These are phyloP conservation scores for Ophiocytium majus DNA, from an alignment of 352 stramenopile species.

Conservation along the genomic window DNA sequence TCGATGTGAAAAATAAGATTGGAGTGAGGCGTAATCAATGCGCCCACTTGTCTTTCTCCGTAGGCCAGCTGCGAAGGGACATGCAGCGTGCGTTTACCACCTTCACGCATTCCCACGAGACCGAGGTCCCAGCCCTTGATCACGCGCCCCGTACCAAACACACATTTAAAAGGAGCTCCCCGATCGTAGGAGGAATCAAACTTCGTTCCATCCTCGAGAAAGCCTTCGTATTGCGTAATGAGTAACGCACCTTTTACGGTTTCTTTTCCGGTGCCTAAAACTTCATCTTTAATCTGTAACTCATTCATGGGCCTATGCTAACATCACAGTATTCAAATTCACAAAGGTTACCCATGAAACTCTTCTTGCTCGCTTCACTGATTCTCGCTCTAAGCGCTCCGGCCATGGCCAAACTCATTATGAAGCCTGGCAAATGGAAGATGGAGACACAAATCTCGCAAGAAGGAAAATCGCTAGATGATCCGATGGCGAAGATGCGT, in stretches of 20 bases:
- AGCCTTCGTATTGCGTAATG: conserved; percentile 80
- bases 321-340: too few relatives aligned
- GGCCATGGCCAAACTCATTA: too few relatives aligned
- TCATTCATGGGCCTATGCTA: too few relatives aligned
- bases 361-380: too few relatives aligned
- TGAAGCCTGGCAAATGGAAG: too few relatives aligned
- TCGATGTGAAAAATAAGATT: conserved; percentile 3
- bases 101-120: conserved; percentile 57
- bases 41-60: conserved; percentile 31
- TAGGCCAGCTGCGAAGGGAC: conserved; percentile 60
- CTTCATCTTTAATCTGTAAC: neutral
- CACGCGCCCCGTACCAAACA: conserved; percentile 60
- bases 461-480: too few relatives aligned
- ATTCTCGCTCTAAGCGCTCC: too few relatives aligned
- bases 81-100: conserved; percentile 57
- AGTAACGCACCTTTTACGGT: conserved; percentile 9
- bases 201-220: conserved; percentile 81
- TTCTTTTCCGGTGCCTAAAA: neutral
- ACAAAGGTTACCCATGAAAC: too few relatives aligned
- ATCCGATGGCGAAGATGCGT: too few relatives aligned
- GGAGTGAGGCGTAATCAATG: neutral
- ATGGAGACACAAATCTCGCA: too few relatives aligned
- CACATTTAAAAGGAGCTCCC: conserved; percentile 62
- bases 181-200: conserved; percentile 70
- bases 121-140: conserved; percentile 65